Percentiles rank a stretch among this genome's conserved stretches.
These are phyloP conservation scores for Chernovozyma sophiae-reginae DNA, from an alignment of 1,139 yeast species.

Conservation along the genomic window DNA sequence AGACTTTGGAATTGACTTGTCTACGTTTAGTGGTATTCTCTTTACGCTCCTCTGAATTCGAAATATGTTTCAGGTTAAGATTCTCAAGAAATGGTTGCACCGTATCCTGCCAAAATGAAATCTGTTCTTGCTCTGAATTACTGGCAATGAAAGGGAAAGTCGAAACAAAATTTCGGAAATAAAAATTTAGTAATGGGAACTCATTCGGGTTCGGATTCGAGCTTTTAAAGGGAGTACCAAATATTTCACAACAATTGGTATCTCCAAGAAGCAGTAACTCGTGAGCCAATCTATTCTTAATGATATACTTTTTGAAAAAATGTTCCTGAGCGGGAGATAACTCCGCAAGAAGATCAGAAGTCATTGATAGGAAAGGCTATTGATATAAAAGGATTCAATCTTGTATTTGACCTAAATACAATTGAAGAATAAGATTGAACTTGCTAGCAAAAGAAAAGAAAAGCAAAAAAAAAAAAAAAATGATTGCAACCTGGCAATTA, in stretches of 20 bases:
- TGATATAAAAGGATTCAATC: too few relatives aligned
- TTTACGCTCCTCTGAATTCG: conserved; percentile 64
- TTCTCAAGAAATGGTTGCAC: conserved; percentile 79
- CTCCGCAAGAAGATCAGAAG: neutral
- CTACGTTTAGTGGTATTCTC: conserved; percentile 71
- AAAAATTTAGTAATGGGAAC: conserved; percentile 66
- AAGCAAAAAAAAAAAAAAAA: too few relatives aligned
- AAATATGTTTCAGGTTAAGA: conserved; percentile 65
- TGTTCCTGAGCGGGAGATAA: conserved; percentile 66
- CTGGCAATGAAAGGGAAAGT: conserved; percentile 72
- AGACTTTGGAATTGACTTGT: conserved; percentile 55
- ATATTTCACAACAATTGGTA: conserved; percentile 53
- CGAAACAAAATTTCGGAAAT: conserved; percentile 56
- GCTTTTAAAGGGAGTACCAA: conserved; percentile 69
- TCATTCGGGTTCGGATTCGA: conserved; percentile 15
- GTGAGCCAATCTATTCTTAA: conserved; percentile 54
- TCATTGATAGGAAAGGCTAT: too few relatives aligned
- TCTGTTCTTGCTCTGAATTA: conserved; percentile 41
- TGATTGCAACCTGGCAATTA: too few relatives aligned
- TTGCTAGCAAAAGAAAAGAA: too few relatives aligned
- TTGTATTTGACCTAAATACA: too few relatives aligned
- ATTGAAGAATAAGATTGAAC: too few relatives aligned
- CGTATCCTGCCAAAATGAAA: conserved; percentile 68
- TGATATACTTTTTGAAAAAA: conserved; percentile 74
- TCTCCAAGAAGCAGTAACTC: conserved; percentile 61